Conservation (phyloP, 345 rosid species). For the Eucalyptus rudis region DNA sequence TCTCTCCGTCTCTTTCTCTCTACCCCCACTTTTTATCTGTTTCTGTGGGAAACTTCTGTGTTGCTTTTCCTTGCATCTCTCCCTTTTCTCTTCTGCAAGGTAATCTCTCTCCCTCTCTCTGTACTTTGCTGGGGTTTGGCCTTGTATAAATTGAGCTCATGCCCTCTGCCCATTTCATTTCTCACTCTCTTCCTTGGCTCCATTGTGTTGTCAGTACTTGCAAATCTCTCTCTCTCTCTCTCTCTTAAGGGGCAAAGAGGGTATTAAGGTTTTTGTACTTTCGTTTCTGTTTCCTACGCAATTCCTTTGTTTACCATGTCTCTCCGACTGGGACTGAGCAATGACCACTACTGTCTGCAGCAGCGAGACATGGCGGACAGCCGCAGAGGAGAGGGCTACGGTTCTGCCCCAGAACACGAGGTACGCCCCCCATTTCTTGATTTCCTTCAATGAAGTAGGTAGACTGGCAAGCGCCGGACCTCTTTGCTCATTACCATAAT, state of each 20-base stretch:
- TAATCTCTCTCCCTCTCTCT: not conserved
- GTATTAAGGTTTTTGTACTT: not conserved
- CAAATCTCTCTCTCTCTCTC: not conserved
- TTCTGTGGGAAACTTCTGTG: not conserved
- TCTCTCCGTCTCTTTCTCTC: not conserved
- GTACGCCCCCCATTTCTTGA: not conserved
- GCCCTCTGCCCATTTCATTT: not conserved
- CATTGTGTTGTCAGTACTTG: not conserved
- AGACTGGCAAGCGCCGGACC: not conserved
- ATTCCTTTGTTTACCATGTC: not conserved
- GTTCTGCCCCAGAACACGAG: constrained; percentile 13
- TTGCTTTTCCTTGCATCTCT: constrained; percentile 11
- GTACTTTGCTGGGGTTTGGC: not conserved
- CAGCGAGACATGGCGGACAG: constrained; percentile 26
- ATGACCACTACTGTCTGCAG: not conserved
- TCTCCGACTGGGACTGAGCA: not conserved
- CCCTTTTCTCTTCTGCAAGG: constrained; percentile 22
- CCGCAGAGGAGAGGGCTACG: constrained; percentile 23
- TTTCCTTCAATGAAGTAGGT: not conserved
- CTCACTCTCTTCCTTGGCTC: not conserved
- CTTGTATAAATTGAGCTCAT: not conserved
- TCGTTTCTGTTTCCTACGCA: not conserved
- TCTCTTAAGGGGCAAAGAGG: not conserved
- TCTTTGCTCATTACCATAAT: not conserved
- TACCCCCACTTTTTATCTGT: not conserved